These are phyloP conservation scores for Eucalyptus urophylla DNA, from an alignment of 345 rosid genomes.

Conservation along the genomic window DNA sequence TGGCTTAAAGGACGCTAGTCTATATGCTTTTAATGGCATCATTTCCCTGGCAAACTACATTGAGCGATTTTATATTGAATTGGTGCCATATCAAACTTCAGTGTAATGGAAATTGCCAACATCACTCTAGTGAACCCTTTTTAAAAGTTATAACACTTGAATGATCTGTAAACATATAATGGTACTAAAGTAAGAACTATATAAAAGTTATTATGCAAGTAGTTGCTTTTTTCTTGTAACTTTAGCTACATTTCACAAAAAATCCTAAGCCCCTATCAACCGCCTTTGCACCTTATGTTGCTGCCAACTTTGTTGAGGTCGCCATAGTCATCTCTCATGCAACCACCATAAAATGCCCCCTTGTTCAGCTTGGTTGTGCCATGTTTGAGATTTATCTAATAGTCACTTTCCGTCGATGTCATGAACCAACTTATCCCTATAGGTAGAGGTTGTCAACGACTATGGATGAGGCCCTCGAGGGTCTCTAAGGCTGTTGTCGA, in stretches of 20 bases:
- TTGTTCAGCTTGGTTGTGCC: background rate
- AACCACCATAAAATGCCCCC: background rate
- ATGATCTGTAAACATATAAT: background rate
- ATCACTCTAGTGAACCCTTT: background rate
- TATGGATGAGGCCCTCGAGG: background rate
- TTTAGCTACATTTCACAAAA: background rate
- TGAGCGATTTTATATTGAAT: background rate
- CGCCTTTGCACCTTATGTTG: background rate
- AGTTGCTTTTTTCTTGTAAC: background rate
- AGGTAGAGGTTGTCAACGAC: background rate
- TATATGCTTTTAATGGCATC: background rate
- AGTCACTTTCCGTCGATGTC: background rate
- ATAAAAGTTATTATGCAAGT: background rate
- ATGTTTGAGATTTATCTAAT: background rate
- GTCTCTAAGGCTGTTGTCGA: background rate
- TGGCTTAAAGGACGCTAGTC: background rate
- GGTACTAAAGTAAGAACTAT: background rate
- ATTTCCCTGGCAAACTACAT: background rate
- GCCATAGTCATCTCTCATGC: background rate
- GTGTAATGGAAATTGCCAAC: background rate
- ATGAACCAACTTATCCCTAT: background rate
- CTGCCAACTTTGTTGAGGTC: background rate
- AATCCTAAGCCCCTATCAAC: background rate
- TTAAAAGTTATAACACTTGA: background rate
- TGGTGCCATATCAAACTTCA: background rate